Base-by-base conservation (phyloP, 768 basidiomycete genomes). In the Solioccasus polychromus region DNA sequence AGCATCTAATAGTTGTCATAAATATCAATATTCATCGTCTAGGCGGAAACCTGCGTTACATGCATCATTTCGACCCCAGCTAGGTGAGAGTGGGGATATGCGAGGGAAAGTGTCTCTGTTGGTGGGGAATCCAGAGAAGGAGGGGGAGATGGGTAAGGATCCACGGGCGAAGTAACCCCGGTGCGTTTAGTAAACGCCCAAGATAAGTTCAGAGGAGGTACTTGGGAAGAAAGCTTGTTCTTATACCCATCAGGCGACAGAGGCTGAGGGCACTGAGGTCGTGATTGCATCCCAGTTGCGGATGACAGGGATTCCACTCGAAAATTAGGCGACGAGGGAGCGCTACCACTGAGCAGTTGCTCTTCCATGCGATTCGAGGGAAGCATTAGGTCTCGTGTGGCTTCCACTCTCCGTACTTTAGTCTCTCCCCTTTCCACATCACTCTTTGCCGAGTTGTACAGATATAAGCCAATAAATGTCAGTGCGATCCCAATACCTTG, bases 361-460 rank as follows among this genome's bases (percentile, higher is more conserved):
- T 74, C 70, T 42, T 91, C 88, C 46, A 64, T 71, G 55, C 79
- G 79, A 17, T 84, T 85, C 19, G 71, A 78, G 0, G 90, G 90
- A 20, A 92, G 70, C 64, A 79, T 72, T 59, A 88, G 61, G 26
- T 84, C 82, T 42, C 80, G 73, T 28, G 78, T 76, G 3, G 85
- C 87, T 57, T 88, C 86, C 15, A 90, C 79, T 44, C 87, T 71
- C 47, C 86, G 73, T 72, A 92, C 77, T 69, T 84, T 86, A 64
- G 85, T 87, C 74, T 99, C 96, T 25, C 95, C 95, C 58, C 79
- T 82, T 60, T 91, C 93, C 10, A 98, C 91, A 55, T 96, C 93
- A 19, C 78, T 71, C 68, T 96, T 99, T 29, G 95, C 89, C 37
- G 79, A 80, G 71, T 99, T 96, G 71, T 99, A 99, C 85, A 98